phyloP scores from a whole-genome alignment of 805 yeast genomes.

The Schizosaccharomyces octosporus region DNA sequence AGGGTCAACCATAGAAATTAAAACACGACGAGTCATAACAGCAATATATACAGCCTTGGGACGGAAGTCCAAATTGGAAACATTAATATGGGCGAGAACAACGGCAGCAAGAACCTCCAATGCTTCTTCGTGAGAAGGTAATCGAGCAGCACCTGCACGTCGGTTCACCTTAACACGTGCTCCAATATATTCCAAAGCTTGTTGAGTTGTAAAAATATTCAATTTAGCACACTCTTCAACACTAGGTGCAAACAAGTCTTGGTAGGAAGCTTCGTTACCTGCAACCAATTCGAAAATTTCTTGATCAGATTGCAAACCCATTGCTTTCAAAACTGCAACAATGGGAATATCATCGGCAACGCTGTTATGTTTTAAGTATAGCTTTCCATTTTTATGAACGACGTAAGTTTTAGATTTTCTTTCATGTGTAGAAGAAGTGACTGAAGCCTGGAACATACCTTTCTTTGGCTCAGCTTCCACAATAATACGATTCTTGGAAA shows the following conservation, averaged over 20 bases:
- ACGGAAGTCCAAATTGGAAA: conserved; percentile 59
- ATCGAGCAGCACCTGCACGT: conserved; percentile 59
- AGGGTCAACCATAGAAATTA: conserved; percentile 86
- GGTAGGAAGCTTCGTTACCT: conserved; percentile 69
- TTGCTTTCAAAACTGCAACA: conserved; percentile 77
- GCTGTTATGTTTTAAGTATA: conserved; percentile 83
- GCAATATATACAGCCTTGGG: conserved; percentile 89
- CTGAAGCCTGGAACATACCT: conserved; percentile 86
- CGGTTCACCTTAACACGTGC: conserved; percentile 77
- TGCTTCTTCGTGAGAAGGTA: conserved; percentile 73
- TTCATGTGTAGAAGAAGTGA: conserved; percentile 93
- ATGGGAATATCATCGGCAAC: conserved; percentile 88
- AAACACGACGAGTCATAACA: conserved; percentile 85
- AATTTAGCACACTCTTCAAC: conserved; percentile 78
- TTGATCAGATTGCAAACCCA: conserved; percentile 75
- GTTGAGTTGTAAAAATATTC: conserved; percentile 73
- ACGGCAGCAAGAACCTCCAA: conserved; percentile 59
- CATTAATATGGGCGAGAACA: conserved; percentile 81
- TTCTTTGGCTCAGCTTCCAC: conserved; percentile 95
- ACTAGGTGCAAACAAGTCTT: conserved; percentile 76
- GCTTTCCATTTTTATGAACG: conserved; percentile 67
- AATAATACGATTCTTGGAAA: conserved; percentile 87
- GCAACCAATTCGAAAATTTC: conserved; percentile 87
- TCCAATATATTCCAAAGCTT: conserved; percentile 80
- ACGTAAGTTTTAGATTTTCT: conserved; percentile 93